A percentile compares a stretch with the other conserved stretches of the same genome.
Evolutionary conservation across 2,329 filamentous ascomycete species (phyloP).

Genomic region (Pseudocercospora fuligena): DNA sequence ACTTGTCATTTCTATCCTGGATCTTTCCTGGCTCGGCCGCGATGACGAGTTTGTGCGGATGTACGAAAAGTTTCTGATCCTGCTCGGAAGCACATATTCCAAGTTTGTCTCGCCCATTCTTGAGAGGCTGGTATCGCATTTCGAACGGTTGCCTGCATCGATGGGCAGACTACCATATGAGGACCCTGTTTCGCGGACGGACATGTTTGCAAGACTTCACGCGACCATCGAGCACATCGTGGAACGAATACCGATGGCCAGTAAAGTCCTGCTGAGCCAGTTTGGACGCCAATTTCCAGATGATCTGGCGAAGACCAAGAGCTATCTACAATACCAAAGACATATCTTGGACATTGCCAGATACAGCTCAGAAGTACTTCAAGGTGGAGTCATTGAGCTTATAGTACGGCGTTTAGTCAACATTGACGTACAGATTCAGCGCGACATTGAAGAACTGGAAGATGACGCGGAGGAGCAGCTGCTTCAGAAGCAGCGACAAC

Average conservation of each 20-base stretch:
- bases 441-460: conserved; percentile 89
- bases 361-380: conserved; percentile 74
- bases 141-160: conserved; percentile 65
- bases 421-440: conserved; percentile 93
- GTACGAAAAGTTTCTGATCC: conserved; percentile 62
- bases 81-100: conserved; percentile 80
- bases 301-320: conserved; percentile 69
- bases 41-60: conserved; percentile 63
- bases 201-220: conserved; percentile 76
- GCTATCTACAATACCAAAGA: conserved; percentile 85
- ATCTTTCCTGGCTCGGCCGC: conserved; percentile 65
- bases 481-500: conserved; percentile 58
- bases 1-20: conserved; percentile 62
- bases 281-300: conserved; percentile 42
- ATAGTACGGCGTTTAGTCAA: conserved; percentile 88
- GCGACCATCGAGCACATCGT: conserved; percentile 75
- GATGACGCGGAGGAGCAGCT: conserved; percentile 82
- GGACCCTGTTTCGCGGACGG: conserved; percentile 63
- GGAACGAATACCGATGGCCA: conserved; percentile 79
- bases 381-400: conserved; percentile 78
- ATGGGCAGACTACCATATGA: conserved; percentile 60
- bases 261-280: conserved; percentile 66
- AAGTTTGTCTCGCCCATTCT: conserved; percentile 76
- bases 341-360: conserved; percentile 79
- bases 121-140: conserved; percentile 78